Base-by-base conservation (phyloP, 1,284 basidiomycete genomes). In the Marasmius sp. region DNA sequence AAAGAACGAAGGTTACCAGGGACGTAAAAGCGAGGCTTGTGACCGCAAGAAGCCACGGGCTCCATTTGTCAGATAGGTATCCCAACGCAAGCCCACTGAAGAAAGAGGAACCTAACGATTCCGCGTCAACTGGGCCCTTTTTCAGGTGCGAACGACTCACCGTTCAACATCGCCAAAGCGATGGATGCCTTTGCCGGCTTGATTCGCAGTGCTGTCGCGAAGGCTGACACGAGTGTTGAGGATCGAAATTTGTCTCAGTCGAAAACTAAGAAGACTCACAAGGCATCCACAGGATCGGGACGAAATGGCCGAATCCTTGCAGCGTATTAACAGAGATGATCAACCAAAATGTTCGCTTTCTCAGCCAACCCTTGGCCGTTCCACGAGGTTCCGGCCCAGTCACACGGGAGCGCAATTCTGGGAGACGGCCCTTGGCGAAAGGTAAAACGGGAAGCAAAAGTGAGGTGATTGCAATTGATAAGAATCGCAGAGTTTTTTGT, bases 281-380 rank as follows among this genome's bases (percentile, higher is more conserved):
- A 33, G 77, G 75, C 18, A 79, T 62, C 73, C 76, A 74, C 50
- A 75, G 47, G 33, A 76, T 62, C 27, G 78, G 77, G 12, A 78
- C 66, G 61, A 75, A 72, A 59, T 73, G 72, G 3, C 67, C 72
- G 51, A 76, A 72, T 4, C 69, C 72, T 55, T 77, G 75, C 1
- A 77, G n/a, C 2, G 73, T 74, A 63, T 78, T 77, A 11, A 70
- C 71, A 14, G 66, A 52, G 10, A 78, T 41, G 39, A 74, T 63
- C 16, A 75, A 38, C 73, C 71, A 74, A 55, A 77, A 73, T 0
- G 65, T 41, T 27, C 47, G 36, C 37, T 69, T 69, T 55, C 57
- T 69, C 41, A 70, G 51, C 73, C 75, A 75, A 37, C 63, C 62
- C 16, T 36, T 47, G 22, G 10, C 14, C 12, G 20, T 34, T 33